Base-by-base conservation (phyloP, 192 early-diverging fungal genomes). In the Pilobolus umbonatus region DNA sequence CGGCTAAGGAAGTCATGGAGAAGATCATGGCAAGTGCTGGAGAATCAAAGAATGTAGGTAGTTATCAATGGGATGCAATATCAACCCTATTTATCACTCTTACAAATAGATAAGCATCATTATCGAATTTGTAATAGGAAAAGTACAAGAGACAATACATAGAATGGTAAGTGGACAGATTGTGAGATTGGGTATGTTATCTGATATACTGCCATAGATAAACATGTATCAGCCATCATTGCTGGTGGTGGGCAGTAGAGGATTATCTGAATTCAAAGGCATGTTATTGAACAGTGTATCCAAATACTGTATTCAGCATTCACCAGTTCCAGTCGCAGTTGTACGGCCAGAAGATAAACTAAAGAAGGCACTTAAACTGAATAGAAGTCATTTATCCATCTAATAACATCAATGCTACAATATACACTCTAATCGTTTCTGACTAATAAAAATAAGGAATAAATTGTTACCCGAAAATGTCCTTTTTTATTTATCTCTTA, bases 171-270 rank as follows among this genome's bases (percentile, higher is more conserved):
- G 52, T 40, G 10, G 8, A 55, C 47, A 22, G 15, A 19, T 39
- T 17, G n/a, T n/a, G n/a, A n/a, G n/a, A n/a, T n/a, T n/a, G n/a
- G n/a, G 25, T 24, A 57, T 17, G 19, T n/a, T 32, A 24, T 14
- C 44, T 59, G 43, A 11, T 14, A 19, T n/a, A n/a, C n/a, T 50
- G 6, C 31, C 6, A 30, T 51, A 78, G 76, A 76, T 79, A 34
- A 46, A 59, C 17, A 71, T 79, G 74, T 79, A 79, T 42, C 71
- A 87, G 51, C 85, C 85, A 28, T 70, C 77, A 2, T 76, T 84
- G 72, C 57, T 88, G 17, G 75, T 88, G 47, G 83, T 88, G 46
- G 85, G 85, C 45, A 84, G 82, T 5, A 74, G 80, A 54, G 85
- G 85, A 14, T 73, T 82, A 10, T 81, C 76, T 35, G 65, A 75